Conservation (phyloP, 768 basidiomycete genomes). For the Termitomyces sp. region DNA sequence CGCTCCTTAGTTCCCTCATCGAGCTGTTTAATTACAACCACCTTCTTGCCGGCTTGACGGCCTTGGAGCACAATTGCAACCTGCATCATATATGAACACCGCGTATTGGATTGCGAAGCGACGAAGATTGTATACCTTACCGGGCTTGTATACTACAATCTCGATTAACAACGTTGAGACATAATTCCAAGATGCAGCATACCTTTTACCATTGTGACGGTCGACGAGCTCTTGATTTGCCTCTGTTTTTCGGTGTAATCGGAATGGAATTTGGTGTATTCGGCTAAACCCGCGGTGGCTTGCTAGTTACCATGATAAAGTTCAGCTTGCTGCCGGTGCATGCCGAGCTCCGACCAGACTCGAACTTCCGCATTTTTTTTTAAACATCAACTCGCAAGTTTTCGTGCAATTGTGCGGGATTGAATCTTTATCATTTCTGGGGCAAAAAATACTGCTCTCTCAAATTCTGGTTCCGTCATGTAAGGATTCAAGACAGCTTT, state of each 20-base stretch:
- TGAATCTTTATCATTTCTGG: no score
- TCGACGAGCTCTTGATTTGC: conserved; percentile 39
- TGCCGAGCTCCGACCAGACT: not conserved
- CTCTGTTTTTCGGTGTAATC: conserved; percentile 22
- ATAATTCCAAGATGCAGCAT: conserved; percentile 15
- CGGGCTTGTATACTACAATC: conserved; percentile 82
- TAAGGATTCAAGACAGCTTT: not conserved
- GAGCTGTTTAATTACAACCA: conserved; percentile 95
- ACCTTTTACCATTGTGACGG: conserved; percentile 59
- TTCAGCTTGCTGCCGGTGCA: conserved; percentile 14
- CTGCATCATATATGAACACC: conserved; percentile 29
- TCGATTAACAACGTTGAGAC: conserved; percentile 11
- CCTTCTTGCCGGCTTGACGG: conserved; percentile 99
- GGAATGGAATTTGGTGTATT: conserved; percentile 17
- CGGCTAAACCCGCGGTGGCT: conserved; percentile 40
- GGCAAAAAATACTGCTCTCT: no score
- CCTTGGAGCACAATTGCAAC: conserved; percentile 98
- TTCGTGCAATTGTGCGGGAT: no score
- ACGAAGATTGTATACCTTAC: conserved; percentile 57
- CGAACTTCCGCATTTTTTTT: no score
- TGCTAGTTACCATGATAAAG: conserved; percentile 32
- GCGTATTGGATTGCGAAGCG: not conserved
- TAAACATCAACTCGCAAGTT: no score
- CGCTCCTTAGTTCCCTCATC: conserved; percentile 97
- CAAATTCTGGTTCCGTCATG: not conserved